These are phyloP conservation scores for Colletotrichum tropicicola DNA, from an alignment of 2,329 filamentous ascomycete species.

Conservation along the genomic window DNA sequence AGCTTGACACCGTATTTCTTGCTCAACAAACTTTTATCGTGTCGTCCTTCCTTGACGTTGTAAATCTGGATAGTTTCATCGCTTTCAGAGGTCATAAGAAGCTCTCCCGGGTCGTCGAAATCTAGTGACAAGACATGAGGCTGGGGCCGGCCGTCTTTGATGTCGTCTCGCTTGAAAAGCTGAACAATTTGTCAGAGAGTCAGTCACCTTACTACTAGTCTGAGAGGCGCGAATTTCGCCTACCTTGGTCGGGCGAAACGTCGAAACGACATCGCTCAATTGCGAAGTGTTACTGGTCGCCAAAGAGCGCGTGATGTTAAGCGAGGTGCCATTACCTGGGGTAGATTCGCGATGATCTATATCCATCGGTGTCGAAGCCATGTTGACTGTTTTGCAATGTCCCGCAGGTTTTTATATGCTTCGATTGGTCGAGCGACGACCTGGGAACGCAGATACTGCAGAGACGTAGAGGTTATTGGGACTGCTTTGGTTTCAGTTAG, in stretches of 20 bases:
- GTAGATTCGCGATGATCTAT: constrained; percentile 56
- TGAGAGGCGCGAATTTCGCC: neutral
- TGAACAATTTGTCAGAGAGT: constrained; percentile 39
- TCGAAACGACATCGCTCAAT: constrained; percentile 79
- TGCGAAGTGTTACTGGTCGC: constrained; percentile 64
- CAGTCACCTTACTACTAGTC: neutral
- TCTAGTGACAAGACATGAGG: constrained; percentile 88
- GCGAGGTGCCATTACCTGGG: constrained; percentile 51
- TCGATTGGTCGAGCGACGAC: no score
- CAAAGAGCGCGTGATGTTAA: constrained; percentile 61
- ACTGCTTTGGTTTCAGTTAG: no score
- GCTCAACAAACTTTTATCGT: constrained; percentile 88
- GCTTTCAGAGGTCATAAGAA: constrained; percentile 88
- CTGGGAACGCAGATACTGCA: no score
- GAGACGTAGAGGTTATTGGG: no score
- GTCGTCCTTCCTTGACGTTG: constrained; percentile 89
- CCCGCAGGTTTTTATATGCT: no score
- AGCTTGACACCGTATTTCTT: constrained; percentile 98
- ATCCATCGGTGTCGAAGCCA: constrained; percentile 67
- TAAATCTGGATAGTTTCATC: constrained; percentile 97
- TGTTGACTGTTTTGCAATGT: constrained; percentile 35
- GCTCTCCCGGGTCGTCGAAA: constrained; percentile 95
- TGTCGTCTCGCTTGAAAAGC: constrained; percentile 68
- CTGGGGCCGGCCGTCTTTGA: constrained; percentile 59
- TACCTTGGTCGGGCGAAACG: constrained; percentile 84